Conservation (phyloP, 139 green algal genomes). For the Coccomyxa sp. region DNA sequence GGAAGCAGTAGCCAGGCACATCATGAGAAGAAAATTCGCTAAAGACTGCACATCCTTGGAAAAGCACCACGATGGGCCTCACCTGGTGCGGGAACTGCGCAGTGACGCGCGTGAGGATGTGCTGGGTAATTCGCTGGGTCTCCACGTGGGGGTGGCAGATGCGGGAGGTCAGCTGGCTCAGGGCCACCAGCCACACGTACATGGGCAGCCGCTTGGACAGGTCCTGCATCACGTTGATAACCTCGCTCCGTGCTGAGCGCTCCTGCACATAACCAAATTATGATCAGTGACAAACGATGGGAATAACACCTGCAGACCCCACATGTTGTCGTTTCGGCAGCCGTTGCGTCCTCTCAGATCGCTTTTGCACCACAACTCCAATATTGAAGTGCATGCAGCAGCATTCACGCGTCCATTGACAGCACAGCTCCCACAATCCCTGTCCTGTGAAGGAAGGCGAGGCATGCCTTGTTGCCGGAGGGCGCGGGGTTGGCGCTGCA, state of each 20-base stretch:
- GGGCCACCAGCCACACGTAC: slow-evolving; percentile 76
- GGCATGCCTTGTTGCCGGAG: background rate
- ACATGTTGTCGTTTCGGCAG: too few relatives aligned
- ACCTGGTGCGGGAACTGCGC: slow-evolving; percentile 37
- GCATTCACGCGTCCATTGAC: too few relatives aligned
- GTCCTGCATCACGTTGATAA: slow-evolving; percentile 32
- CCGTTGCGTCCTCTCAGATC: too few relatives aligned
- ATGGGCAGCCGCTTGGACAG: slow-evolving; percentile 54
- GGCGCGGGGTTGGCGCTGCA: slow-evolving; percentile 4
- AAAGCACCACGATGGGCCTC: too few relatives aligned
- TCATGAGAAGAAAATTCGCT: too few relatives aligned
- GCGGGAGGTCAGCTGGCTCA: slow-evolving; percentile 90
- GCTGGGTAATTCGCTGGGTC: slow-evolving; percentile 44
- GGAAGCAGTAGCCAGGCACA: background rate
- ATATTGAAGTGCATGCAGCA: too few relatives aligned
- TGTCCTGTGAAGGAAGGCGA: too few relatives aligned
- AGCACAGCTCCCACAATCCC: too few relatives aligned
- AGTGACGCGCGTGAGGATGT: slow-evolving; percentile 43
- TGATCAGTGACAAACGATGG: too few relatives aligned
- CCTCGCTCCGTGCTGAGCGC: slow-evolving; percentile 2
- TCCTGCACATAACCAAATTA: slow-evolving; percentile 10
- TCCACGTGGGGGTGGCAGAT: slow-evolving; percentile 80
- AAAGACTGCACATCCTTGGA: too few relatives aligned
- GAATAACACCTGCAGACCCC: too few relatives aligned
- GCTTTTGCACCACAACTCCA: too few relatives aligned